A percentile compares a stretch with the other conserved stretches of the same genome.
These are phyloP conservation scores for Platanthera guangdongensis DNA, from an alignment of 106 monocot genomes.

Conservation along the genomic window DNA sequence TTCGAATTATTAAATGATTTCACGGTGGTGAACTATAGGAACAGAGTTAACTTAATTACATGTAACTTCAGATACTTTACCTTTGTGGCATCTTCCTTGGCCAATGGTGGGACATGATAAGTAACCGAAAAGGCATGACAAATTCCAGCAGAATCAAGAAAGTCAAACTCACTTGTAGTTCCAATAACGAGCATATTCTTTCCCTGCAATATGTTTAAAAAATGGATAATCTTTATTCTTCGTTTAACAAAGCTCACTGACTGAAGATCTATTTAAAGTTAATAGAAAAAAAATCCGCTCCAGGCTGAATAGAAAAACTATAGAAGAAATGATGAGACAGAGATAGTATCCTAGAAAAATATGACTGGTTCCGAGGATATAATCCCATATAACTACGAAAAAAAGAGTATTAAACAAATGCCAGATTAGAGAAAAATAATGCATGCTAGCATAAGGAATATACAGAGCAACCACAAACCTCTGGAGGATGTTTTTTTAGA, in stretches of 20 bases:
- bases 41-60: not conserved
- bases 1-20: not conserved
- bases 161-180: slow-evolving; percentile 84
- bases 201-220: slow-evolving; percentile 44
- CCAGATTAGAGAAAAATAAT: not conserved
- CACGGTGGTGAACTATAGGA: not conserved
- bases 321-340: no score
- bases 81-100: slow-evolving; percentile 68
- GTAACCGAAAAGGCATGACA: slow-evolving; percentile 77
- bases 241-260: not conserved
- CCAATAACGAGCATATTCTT: slow-evolving; percentile 90
- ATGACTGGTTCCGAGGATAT: not conserved
- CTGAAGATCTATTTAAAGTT: not conserved
- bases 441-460: not conserved
- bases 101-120: slow-evolving; percentile 72
- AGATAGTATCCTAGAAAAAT: not conserved
- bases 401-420: not conserved
- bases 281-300: not conserved
- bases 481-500: slow-evolving; percentile 84
- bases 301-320: not conserved
- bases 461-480: slow-evolving; percentile 26
- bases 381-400: not conserved
- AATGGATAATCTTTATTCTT: not conserved
- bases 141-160: slow-evolving; percentile 89
- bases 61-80: slow-evolving; percentile 19